Conservation (phyloP, 192 early-diverging fungal species). For the Bifiguratus adelaidae region DNA sequence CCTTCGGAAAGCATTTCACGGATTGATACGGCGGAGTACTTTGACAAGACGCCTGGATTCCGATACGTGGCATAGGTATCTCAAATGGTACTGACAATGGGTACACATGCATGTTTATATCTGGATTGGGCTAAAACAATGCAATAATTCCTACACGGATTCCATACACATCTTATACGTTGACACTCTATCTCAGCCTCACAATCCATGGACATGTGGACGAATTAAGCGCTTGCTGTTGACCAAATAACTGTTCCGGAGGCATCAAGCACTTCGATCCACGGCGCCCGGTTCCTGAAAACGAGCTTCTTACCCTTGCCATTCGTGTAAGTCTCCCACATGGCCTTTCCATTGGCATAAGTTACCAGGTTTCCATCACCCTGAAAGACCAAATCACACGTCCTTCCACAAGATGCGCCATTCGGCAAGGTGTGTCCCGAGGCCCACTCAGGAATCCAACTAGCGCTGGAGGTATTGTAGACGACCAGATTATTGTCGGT, state of each 20-base stretch:
- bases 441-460: neutral
- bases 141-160: no score
- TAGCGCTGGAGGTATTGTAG: neutral
- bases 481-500: neutral
- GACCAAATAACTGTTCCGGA: neutral
- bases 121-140: no score
- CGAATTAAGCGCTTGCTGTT: no score
- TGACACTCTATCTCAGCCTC: no score
- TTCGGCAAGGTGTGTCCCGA: neutral
- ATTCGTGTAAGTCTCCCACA: neutral
- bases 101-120: no score
- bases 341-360: neutral
- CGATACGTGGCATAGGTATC: neutral
- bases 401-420: neutral
- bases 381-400: neutral
- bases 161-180: no score
- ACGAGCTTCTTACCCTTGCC: neutral
- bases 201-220: no score
- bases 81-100: no score
- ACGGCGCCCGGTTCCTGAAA: neutral
- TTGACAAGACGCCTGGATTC: conserved; percentile 1
- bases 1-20: neutral
- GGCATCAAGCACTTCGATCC: neutral
- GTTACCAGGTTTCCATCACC: neutral
- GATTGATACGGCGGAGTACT: neutral